Conservation (phyloP, 1,284 basidiomycete genomes). For the Mycena citricolor region DNA sequence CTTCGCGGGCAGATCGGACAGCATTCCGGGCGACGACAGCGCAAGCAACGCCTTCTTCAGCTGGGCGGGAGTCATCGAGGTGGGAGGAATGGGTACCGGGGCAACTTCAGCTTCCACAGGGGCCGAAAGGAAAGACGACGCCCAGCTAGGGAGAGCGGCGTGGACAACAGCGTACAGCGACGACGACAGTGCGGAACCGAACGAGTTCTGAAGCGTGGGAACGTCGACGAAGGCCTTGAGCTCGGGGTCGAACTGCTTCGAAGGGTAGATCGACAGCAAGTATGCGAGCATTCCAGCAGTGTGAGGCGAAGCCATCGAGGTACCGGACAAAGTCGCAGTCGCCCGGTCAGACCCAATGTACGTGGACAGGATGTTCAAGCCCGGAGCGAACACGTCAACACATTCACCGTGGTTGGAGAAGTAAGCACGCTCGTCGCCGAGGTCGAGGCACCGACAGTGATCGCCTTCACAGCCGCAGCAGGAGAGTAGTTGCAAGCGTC, state of each 20-base stretch:
- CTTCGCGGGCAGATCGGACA: slow-evolving; percentile 51
- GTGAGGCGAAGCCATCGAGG: slow-evolving; percentile 73
- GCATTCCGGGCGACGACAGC: slow-evolving; percentile 55
- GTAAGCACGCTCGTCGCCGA: slow-evolving; percentile 83
- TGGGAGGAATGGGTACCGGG: slow-evolving; percentile 42
- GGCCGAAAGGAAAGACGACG: slow-evolving; percentile 57
- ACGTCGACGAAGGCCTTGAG: slow-evolving; percentile 25
- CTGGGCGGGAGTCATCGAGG: slow-evolving; percentile 57
- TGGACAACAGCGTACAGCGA: slow-evolving; percentile 55
- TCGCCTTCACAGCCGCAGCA: slow-evolving; percentile 69
- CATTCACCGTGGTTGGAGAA: slow-evolving; percentile 83
- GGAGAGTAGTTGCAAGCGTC: slow-evolving; percentile 85
- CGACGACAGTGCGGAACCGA: slow-evolving; percentile 27
- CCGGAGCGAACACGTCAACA: slow-evolving; percentile 83
- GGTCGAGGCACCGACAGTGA: slow-evolving; percentile 88
- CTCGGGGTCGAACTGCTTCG: slow-evolving; percentile 55
- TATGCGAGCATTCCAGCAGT: slow-evolving; percentile 79
- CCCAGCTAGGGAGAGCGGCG: slow-evolving; percentile 58
- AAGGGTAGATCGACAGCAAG: slow-evolving; percentile 79
- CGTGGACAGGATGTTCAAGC: slow-evolving; percentile 79
- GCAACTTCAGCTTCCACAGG: slow-evolving; percentile 48
- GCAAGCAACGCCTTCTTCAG: slow-evolving; percentile 74
- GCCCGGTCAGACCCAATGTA: slow-evolving; percentile 61
- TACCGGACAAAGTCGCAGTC: slow-evolving; percentile 72
- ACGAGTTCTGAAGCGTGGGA: slow-evolving; percentile 26